Base-by-base conservation (phyloP, 148 eudicot species). In the Rhododendron ferrugineum region DNA sequence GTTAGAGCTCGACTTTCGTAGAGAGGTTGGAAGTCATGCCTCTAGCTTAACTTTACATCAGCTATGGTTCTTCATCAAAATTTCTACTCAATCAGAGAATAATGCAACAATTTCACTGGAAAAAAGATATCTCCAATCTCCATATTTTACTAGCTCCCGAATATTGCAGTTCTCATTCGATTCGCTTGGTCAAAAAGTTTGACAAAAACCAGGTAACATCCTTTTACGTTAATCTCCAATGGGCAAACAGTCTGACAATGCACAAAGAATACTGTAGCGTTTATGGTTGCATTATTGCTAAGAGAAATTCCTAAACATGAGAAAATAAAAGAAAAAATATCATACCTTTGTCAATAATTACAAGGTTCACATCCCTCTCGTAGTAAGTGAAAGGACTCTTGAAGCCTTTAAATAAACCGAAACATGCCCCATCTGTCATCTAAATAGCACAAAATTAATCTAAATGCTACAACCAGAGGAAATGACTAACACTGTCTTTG, bases 301-400 rank as follows among this genome's bases (percentile, higher is more conserved):
- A 49, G 46, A 83, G 79, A 72, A 72, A 44, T 47, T 11, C 80
- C 11, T 42, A 78, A 46, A 78, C 79, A 40, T 28, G 13, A 70
- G 15, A 40, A 82, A 9, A 5, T 5, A 16, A 20, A 23, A 49
- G 32, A 20, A 56, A 88, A 84, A 49, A 22, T 11, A 13, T 40
- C 88, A 56, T 88, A 95, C 99, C 98, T 86, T 84, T 87, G 78
- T 91, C 89, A 85, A 96, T 93, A 84, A 49, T 80, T 77, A 73
- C 85, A 89, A 95, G 85, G 86, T 95, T 91, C 72, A 88, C 87
- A 78, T 92, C 91, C 87, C 82, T 85, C 89, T 84, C 93, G 78
- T 87, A 85, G 83, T 85, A 92, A 64, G 91, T 42, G 50, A 89
- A 84, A 73, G 90, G 93, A 78, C 76, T 84, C 75, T 86, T 85